Base-by-base conservation (phyloP, 305 asterid genomes). In the Fraxinus xanthoxyloides region DNA sequence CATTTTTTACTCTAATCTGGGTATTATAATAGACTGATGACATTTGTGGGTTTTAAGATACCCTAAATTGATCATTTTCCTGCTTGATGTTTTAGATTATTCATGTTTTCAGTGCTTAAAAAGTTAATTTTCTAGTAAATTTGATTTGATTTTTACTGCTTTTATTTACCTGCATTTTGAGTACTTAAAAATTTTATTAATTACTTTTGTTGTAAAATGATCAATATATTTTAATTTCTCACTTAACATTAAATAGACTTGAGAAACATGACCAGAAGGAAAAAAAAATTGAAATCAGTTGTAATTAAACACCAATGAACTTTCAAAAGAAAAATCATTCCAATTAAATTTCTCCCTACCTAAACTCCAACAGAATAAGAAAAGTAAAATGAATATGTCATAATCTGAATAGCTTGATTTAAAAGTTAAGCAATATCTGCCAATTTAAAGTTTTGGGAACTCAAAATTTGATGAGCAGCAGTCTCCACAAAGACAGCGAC, bases 391-490 rank as follows among this genome's bases (percentile, higher is more conserved):
- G 56, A 13, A 46, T 6, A 0, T 3, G 56, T 46, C 56, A 19
- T 46, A 46, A 46, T 46, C n/a, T 13, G 6, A 13, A 46, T 40
- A 40, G 51, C 17, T 40, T 40, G 17, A 40, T 40, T 15, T 19
- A n/a, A 54, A 1, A n/a, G 26, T 54, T n/a, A 10, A 23, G 72
- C 30, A 23, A 63, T 89, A 59, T 86, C 87, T 1, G 97, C 97
- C 91, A 95, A 79, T 83, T 87, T 90, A 79, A 92, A 86, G 82
- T 80, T 91, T 83, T 95, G 98, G 0, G 97, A 93, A 80, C 97
- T 96, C 67, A 90, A 86, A 67, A 95, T 91, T 3, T 87, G 94
- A 79, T 81, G 98, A 61, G 91, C 82, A 7, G 90, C 84, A 77
- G 63, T 89, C 34, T 95, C 89, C 4, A 89, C 85, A 73, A 95